Evolutionary conservation across 2,329 filamentous ascomycete genomes (phyloP).

Genomic region (Xylariaceae sp.): DNA sequence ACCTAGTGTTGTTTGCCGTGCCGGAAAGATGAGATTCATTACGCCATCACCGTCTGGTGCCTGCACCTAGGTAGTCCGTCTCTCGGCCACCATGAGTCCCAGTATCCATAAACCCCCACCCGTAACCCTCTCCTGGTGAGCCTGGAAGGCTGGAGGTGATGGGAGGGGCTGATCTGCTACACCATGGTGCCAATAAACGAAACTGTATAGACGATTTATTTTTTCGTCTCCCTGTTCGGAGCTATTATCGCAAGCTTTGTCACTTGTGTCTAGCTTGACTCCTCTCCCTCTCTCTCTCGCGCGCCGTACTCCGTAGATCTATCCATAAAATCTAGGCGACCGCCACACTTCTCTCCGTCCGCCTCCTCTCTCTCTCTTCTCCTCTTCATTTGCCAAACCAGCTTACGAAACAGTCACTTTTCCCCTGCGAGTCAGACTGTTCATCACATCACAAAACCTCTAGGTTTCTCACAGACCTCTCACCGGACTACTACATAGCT

Average conservation of each 20-base stretch:
- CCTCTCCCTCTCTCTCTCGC: slow-evolving; percentile 24
- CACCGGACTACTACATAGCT: not conserved
- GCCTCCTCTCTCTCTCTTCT: slow-evolving; percentile 38
- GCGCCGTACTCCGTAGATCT: slow-evolving; percentile 16
- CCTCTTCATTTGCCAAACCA: slow-evolving; percentile 44
- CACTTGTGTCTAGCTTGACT: slow-evolving; percentile 31
- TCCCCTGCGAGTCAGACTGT: slow-evolving; percentile 20
- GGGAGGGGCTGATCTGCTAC: slow-evolving; percentile 40
- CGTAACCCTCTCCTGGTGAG: slow-evolving; percentile 27
- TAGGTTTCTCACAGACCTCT: not conserved
- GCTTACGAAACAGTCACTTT: slow-evolving; percentile 33
- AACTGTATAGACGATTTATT: slow-evolving; percentile 28
- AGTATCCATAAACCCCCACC: slow-evolving; percentile 37
- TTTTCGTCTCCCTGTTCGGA: slow-evolving; percentile 31
- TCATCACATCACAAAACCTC: slow-evolving; percentile 23
- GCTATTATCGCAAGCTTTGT: slow-evolving; percentile 24
- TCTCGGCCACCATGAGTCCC: slow-evolving; percentile 42
- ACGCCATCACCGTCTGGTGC: not conserved
- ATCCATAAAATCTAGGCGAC: slow-evolving; percentile 46
- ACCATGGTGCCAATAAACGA: slow-evolving; percentile 21
- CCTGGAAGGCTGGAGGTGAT: slow-evolving; percentile 24
- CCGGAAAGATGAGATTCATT: slow-evolving; percentile 14
- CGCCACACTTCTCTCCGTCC: slow-evolving; percentile 41
- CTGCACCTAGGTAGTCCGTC: slow-evolving; percentile 38
- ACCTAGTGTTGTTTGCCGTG: slow-evolving; percentile 10